These are phyloP conservation scores for Coemansia nantahalensis DNA, from an alignment of 192 early-diverging fungal genomes.

Conservation along the genomic window DNA sequence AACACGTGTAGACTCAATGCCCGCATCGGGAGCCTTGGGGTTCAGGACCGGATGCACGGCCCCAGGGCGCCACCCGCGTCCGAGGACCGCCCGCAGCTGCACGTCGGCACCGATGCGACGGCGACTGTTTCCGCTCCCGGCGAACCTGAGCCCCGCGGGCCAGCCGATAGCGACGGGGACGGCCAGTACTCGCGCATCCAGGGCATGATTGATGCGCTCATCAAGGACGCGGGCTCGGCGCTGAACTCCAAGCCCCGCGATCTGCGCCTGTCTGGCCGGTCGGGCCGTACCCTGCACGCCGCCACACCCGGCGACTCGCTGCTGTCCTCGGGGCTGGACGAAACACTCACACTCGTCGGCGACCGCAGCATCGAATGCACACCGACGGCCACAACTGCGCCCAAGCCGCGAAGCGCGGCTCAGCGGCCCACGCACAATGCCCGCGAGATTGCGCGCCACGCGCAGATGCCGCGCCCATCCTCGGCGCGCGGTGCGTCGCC, in stretches of 20 bases:
- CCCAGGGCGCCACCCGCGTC: neutral
- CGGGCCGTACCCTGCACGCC: too few species aligned
- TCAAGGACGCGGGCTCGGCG: slow-evolving; percentile 45
- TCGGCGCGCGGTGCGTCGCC: neutral
- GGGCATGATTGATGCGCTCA: slow-evolving; percentile 49
- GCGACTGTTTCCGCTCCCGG: too few species aligned
- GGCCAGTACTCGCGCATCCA: slow-evolving; percentile 48
- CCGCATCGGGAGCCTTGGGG: slow-evolving; percentile 28
- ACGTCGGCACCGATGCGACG: neutral
- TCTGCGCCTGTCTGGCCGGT: too few species aligned
- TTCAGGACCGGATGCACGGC: slow-evolving; percentile 4
- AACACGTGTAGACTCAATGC: slow-evolving; percentile 30
- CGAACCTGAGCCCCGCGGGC: neutral
- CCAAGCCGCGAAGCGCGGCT: neutral
- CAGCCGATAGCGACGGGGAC: slow-evolving; percentile 16
- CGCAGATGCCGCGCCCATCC: neutral
- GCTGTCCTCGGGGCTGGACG: slow-evolving; percentile 28
- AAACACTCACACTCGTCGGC: slow-evolving; percentile 7
- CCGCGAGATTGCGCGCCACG: slow-evolving; percentile 2
- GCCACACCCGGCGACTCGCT: too few species aligned
- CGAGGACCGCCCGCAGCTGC: neutral
- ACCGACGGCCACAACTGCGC: neutral
- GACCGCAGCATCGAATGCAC: neutral
- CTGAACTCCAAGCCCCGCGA: slow-evolving; percentile 26
- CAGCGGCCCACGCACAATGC: neutral